Conservation (phyloP, 106 monocot genomes). For the Posidonia australis region DNA sequence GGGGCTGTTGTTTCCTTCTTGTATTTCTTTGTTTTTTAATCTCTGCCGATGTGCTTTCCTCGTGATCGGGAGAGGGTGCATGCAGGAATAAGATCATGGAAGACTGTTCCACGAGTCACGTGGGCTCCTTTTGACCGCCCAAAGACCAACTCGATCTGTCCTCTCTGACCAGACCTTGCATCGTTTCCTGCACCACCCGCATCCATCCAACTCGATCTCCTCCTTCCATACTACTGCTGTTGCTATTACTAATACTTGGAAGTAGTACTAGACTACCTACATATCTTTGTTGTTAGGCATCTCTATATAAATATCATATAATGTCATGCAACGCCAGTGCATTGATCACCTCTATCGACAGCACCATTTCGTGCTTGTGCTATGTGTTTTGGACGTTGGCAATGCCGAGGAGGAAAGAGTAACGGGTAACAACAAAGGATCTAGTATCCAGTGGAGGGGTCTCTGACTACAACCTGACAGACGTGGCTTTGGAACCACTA, state of each 20-base stretch:
- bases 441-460: background rate
- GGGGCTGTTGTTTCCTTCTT: too few relatives aligned
- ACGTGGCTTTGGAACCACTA: constrained; percentile 3
- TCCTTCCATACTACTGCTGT: too few relatives aligned
- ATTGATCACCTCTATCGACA: too few relatives aligned
- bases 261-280: too few relatives aligned
- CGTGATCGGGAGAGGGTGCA: constrained; percentile 7
- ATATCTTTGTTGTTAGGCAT: too few relatives aligned
- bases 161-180: constrained; percentile 1
- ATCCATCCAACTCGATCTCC: background rate
- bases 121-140: constrained; percentile 9
- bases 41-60: too few relatives aligned
- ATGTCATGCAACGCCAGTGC: background rate
- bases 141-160: constrained; percentile 7
- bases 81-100: constrained; percentile 12
- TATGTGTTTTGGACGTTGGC: constrained; percentile 2
- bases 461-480: constrained; percentile 4
- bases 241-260: too few relatives aligned
- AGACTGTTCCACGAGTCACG: constrained; percentile 15
- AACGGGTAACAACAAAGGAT: background rate
- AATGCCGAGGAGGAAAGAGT: background rate
- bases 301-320: background rate
- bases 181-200: constrained; percentile 1
- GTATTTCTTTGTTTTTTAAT: too few relatives aligned
- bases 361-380: background rate